These are phyloP conservation scores for Clonostachys byssicola DNA, from an alignment of 2,329 filamentous ascomycete genomes.

Conservation along the genomic window DNA sequence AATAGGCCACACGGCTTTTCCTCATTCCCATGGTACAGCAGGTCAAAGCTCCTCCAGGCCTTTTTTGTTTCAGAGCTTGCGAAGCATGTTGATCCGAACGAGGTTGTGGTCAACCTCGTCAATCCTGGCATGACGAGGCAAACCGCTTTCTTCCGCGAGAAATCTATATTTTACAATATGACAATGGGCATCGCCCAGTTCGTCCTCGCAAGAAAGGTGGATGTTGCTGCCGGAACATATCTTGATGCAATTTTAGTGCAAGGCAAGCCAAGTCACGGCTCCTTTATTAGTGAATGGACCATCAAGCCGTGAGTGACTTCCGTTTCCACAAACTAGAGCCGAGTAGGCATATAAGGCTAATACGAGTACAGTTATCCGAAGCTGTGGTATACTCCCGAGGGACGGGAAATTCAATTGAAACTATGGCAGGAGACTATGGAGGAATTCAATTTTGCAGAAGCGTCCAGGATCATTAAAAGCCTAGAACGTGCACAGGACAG, in stretches of 20 bases:
- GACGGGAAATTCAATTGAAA: conserved; percentile 18
- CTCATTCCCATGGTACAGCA: conserved; percentile 14
- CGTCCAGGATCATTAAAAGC: too few species aligned
- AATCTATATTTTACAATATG: not conserved
- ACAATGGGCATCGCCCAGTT: not conserved
- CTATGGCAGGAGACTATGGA: conserved; percentile 32
- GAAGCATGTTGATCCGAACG: conserved; percentile 21
- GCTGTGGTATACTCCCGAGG: not conserved
- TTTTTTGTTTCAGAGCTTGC: conserved; percentile 30
- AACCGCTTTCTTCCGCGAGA: conserved; percentile 12
- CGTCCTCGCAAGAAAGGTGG: conserved; percentile 11
- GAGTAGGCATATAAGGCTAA: too few species aligned
- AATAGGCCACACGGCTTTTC: conserved; percentile 14
- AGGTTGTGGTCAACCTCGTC: conserved; percentile 27
- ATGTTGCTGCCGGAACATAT: conserved; percentile 38
- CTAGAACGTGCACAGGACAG: too few species aligned
- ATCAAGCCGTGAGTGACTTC: too few species aligned
- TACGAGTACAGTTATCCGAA: not conserved
- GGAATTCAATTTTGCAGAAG: conserved; percentile 25
- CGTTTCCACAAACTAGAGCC: too few species aligned
- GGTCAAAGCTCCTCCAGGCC: conserved; percentile 21
- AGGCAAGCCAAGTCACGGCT: conserved; percentile 45
- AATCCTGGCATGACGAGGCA: conserved; percentile 21
- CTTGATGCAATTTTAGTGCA: conserved; percentile 39
- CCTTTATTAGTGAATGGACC: conserved; percentile 42